These are phyloP conservation scores for Sphagnum fallax DNA, from an alignment of 228 moss, liverwort and hornwort species.

Conservation along the genomic window DNA sequence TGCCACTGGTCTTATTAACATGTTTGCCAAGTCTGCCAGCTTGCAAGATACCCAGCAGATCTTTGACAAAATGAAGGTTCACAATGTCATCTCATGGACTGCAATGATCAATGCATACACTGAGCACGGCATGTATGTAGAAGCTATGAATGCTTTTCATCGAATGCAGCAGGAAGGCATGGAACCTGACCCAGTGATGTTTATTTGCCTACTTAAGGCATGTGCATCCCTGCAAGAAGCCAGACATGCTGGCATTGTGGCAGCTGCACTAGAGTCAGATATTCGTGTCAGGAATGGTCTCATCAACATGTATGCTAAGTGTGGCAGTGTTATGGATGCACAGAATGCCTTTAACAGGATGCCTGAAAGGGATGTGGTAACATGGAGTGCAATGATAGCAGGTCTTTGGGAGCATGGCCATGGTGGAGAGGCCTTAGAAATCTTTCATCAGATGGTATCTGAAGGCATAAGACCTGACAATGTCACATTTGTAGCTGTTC, in stretches of 20 bases:
- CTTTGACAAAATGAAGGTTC: not conserved
- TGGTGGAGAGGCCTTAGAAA: not conserved
- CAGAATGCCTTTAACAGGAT: not conserved
- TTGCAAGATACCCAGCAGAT: not conserved
- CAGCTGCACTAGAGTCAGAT: not conserved
- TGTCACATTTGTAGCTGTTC: not conserved
- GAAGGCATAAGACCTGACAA: not conserved
- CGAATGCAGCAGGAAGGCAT: not conserved
- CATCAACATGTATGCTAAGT: not conserved
- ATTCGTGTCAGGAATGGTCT: not conserved
- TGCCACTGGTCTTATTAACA: not conserved
- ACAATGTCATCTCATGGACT: not conserved
- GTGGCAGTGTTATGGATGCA: not conserved
- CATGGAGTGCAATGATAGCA: conserved; percentile 1
- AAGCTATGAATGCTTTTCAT: not conserved
- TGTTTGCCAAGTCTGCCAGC: not conserved
- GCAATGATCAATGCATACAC: not conserved
- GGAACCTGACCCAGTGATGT: not conserved
- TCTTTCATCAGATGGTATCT: not conserved
- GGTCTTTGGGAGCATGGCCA: not conserved
- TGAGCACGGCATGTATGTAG: not conserved
- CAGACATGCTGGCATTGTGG: not conserved
- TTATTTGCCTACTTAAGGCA: not conserved
- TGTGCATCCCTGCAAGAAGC: not conserved
- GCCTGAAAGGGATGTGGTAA: not conserved